Evolutionary conservation across 208 protist species (phyloP).

Genomic region (Leishmania martiniquensis): DNA sequence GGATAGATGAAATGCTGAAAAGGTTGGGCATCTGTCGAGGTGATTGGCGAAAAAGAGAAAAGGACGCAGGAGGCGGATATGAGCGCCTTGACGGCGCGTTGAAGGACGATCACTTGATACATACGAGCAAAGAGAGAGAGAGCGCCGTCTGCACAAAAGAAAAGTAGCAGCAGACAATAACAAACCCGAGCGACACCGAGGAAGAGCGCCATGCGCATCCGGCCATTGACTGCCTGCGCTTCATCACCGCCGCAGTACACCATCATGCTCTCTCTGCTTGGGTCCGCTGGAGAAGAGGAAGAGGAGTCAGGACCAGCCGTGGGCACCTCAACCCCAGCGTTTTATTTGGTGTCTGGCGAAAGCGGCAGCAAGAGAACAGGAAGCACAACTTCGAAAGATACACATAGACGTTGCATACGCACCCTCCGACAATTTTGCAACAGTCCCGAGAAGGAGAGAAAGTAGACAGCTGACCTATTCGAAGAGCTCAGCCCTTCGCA

Average conservation of each 20-base stretch:
- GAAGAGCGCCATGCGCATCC: neutral
- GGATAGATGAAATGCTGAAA: neutral
- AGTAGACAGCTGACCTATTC: neutral
- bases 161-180: neutral
- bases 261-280: no score
- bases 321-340: no score
- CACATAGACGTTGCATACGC: no score
- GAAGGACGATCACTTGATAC: conserved; percentile 2
- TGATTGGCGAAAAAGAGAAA: neutral
- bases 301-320: no score
- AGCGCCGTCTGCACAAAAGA: neutral
- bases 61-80: neutral
- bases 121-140: neutral
- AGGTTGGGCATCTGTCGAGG: neutral
- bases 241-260: no score
- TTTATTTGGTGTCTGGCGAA: no score
- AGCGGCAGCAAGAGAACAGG: no score
- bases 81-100: neutral
- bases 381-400: no score
- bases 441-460: no score
- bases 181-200: neutral
- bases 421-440: no score
- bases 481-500: neutral
- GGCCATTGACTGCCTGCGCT: no score
- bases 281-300: no score